phyloP scores from a whole-genome alignment of 257 asterid genomes.

The Capsicum pubescens region DNA sequence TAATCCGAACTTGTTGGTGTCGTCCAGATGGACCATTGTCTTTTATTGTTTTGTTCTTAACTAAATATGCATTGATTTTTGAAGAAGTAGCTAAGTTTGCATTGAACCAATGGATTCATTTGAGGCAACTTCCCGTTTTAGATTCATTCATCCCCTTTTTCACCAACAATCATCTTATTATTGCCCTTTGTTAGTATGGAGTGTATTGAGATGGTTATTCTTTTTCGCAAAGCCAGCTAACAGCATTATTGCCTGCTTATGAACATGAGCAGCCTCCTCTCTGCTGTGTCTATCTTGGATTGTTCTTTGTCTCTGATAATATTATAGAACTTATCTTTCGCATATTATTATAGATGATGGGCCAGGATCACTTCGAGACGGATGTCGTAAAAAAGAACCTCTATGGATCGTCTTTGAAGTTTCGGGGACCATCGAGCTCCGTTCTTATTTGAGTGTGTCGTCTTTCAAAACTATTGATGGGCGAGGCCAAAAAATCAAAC shows the following conservation, averaged over 20 bases:
- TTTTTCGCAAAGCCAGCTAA: too few species aligned
- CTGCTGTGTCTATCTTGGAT: not conserved
- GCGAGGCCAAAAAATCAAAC: constrained; percentile 74
- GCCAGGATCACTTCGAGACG: constrained; percentile 89
- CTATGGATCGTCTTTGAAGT: constrained; percentile 79
- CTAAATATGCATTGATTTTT: not conserved
- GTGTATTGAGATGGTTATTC: too few species aligned
- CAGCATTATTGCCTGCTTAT: too few species aligned
- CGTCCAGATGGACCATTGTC: not conserved
- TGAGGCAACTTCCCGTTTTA: not conserved
- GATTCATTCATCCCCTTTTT: not conserved
- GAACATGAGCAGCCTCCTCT: too few species aligned
- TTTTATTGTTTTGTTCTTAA: not conserved
- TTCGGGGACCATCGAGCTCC: constrained; percentile 83
- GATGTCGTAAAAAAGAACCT: constrained; percentile 79
- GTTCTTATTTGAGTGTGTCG: constrained; percentile 63
- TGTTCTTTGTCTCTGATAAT: not conserved
- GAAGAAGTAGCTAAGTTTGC: not conserved
- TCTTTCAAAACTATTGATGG: constrained; percentile 90
- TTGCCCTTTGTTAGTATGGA: too few species aligned
- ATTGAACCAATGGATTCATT: not conserved
- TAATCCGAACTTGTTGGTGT: not conserved
- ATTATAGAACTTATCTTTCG: not conserved
- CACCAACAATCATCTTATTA: not conserved
- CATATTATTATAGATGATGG: constrained; percentile 70